Conservation (phyloP, 1,284 basidiomycete species). For the Mixia osmundae region DNA sequence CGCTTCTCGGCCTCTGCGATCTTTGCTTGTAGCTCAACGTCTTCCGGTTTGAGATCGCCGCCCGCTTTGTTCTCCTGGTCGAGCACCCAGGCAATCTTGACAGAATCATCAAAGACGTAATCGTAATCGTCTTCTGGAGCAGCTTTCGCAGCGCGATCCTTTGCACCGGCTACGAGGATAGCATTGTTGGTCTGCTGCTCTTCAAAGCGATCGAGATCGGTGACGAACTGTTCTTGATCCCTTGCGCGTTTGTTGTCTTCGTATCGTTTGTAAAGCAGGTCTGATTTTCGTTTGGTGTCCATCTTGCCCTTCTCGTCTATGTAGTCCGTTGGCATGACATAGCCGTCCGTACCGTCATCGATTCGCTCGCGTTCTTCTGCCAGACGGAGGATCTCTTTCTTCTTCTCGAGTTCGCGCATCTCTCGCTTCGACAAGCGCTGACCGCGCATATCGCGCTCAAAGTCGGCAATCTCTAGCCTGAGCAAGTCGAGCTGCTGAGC, state of each 20-base stretch:
- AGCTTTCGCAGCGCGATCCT: constrained; percentile 57
- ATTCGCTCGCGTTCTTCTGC: constrained; percentile 86
- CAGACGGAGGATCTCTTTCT: constrained; percentile 73
- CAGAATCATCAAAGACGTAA: constrained; percentile 92
- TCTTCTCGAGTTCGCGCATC: constrained; percentile 53
- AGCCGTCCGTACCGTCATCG: constrained; percentile 80
- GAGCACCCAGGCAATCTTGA: constrained; percentile 77
- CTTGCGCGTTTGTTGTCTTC: constrained; percentile 50
- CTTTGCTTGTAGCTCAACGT: constrained; percentile 59
- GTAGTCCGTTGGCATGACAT: constrained; percentile 87
- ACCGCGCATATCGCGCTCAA: constrained; percentile 61
- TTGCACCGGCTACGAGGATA: constrained; percentile 61
- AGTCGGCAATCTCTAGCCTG: constrained; percentile 75
- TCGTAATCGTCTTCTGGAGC: constrained; percentile 49
- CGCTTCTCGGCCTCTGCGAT: constrained; percentile 78
- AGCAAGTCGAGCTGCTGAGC: constrained; percentile 85
- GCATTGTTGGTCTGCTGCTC: constrained; percentile 71
- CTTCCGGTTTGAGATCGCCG: constrained; percentile 50
- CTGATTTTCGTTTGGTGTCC: constrained; percentile 86
- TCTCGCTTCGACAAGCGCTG: constrained; percentile 77
- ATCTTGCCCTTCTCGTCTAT: constrained; percentile 97
- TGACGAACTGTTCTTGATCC: constrained; percentile 49
- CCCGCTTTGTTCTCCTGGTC: constrained; percentile 31
- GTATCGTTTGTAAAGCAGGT: constrained; percentile 79
- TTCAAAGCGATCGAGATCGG: constrained; percentile 77